Percentiles rank a stretch among this genome's conserved stretches.
These are phyloP conservation scores for Mallotus japonicus DNA, from an alignment of 441 rosid genomes.

Conservation along the genomic window DNA sequence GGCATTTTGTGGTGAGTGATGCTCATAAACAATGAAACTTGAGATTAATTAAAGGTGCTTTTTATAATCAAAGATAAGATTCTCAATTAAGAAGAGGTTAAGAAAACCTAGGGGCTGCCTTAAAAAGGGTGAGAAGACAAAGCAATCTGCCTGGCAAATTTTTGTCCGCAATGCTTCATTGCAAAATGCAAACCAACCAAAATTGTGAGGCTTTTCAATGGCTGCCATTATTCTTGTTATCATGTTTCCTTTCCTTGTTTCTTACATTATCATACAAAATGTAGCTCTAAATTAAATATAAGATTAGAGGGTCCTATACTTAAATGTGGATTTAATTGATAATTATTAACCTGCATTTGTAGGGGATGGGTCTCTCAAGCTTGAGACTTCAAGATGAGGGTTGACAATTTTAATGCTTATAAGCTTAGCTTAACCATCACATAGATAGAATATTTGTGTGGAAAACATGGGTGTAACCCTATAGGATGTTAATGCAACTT, in stretches of 20 bases:
- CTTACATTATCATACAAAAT: neutral
- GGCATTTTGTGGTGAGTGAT: conserved; percentile 1
- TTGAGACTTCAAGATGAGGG: no score
- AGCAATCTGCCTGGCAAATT: conserved; percentile 11
- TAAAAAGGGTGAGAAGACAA: conserved; percentile 10
- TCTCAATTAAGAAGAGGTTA: neutral
- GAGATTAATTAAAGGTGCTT: neutral
- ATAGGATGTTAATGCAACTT: no score
- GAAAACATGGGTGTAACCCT: no score
- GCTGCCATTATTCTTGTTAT: neutral
- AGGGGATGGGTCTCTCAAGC: no score
- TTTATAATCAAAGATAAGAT: conserved; percentile 7
- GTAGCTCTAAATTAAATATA: neutral
- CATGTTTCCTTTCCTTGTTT: neutral
- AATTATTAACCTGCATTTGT: no score
- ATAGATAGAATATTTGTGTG: no score
- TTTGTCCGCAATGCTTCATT: conserved; percentile 1
- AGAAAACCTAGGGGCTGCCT: neutral
- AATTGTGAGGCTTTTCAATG: neutral
- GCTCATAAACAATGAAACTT: neutral
- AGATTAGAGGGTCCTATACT: no score
- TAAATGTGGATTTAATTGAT: no score
- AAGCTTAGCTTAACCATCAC: no score
- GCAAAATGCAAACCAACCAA: neutral
- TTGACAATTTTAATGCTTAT: no score